phyloP scores from a whole-genome alignment of 805 yeast genomes.

The Lachancea quebecensis region DNA sequence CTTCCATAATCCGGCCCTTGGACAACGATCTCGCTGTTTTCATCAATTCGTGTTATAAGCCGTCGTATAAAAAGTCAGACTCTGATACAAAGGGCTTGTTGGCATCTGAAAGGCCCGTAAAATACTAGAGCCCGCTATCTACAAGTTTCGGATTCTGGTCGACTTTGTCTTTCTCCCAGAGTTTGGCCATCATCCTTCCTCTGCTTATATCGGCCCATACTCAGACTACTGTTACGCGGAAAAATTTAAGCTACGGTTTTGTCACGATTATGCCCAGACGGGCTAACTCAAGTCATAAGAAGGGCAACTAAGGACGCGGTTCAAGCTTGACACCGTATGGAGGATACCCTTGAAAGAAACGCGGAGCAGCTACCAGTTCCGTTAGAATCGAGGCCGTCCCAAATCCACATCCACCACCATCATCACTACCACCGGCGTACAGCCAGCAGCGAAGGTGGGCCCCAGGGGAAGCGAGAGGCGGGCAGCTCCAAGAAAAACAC shows the following conservation, averaged over 20 bases:
- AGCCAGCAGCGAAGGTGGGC: constrained; percentile 6
- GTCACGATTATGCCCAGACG: background rate
- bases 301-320: background rate
- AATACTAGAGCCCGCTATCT: too few relatives aligned
- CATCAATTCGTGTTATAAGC: too few relatives aligned
- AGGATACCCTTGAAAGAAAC: background rate
- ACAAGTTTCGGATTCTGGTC: too few relatives aligned
- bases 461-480: constrained; percentile 2
- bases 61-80: too few relatives aligned
- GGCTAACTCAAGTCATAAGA: background rate
- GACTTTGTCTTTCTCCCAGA: too few relatives aligned
- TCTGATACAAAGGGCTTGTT: too few relatives aligned
- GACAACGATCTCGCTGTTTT: too few relatives aligned
- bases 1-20: too few relatives aligned
- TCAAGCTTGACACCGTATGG: background rate
- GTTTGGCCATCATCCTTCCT: background rate
- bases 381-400: constrained; percentile 4
- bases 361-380: background rate
- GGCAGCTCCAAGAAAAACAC: constrained; percentile 9
- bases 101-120: too few relatives aligned
- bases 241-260: background rate
- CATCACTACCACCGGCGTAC: constrained; percentile 13
- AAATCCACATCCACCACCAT: constrained; percentile 19
- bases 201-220: background rate
- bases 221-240: background rate